These are phyloP conservation scores for Penicillium desertorum DNA, from an alignment of 495 filamentous ascomycete species.

Conservation along the genomic window DNA sequence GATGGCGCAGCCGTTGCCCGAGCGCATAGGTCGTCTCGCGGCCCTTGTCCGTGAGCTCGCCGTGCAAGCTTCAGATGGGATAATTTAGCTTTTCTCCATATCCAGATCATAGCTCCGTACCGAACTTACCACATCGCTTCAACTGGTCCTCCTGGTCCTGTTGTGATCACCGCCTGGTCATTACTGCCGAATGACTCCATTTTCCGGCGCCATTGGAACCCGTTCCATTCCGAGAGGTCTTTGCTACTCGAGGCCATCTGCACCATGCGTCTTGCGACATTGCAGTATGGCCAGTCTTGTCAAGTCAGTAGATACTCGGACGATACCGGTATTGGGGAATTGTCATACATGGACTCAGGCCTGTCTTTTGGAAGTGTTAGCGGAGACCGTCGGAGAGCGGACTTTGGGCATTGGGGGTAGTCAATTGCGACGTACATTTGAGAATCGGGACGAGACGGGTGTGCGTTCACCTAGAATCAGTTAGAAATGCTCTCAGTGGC, in stretches of 20 bases:
- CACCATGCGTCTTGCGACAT: slow-evolving; percentile 66
- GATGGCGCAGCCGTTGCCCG: slow-evolving; percentile 71
- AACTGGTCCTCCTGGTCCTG: slow-evolving; percentile 64
- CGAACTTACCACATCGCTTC: slow-evolving; percentile 66
- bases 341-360: slow-evolving; percentile 65
- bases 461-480: slow-evolving; percentile 65
- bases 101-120: background rate
- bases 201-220: slow-evolving; percentile 73
- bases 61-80: slow-evolving; percentile 58
- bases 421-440: slow-evolving; percentile 57
- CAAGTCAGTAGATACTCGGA: slow-evolving; percentile 16
- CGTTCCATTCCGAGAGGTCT: slow-evolving; percentile 60
- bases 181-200: slow-evolving; percentile 75
- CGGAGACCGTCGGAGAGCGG: slow-evolving; percentile 16
- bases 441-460: slow-evolving; percentile 82
- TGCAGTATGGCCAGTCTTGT: slow-evolving; percentile 89
- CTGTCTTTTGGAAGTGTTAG: slow-evolving; percentile 53
- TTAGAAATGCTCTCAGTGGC: slow-evolving; percentile 13
- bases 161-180: slow-evolving; percentile 67
- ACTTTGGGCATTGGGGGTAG: background rate
- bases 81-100: background rate
- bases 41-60: slow-evolving; percentile 85
- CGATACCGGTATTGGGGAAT: slow-evolving; percentile 3
- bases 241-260: slow-evolving; percentile 63
- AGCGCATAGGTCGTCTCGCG: slow-evolving; percentile 80